Evolutionary conservation across 257 asterid species (phyloP), one percentile per base, ranked within the genome.

Genomic region (Linaria vulgaris): DNA sequence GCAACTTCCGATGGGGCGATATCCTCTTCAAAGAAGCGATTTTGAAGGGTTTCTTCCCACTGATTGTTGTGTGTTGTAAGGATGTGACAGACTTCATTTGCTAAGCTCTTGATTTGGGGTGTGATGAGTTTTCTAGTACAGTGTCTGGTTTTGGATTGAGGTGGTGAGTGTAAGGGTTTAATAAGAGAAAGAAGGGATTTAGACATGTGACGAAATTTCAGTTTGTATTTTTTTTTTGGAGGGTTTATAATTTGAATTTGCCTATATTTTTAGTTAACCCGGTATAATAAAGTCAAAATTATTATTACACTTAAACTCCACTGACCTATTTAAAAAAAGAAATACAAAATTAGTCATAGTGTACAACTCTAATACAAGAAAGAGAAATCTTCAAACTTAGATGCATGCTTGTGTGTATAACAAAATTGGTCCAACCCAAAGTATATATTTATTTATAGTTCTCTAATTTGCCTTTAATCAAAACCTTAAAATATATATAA

Each of bases 1-100:
- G 99, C 97, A 82, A 92, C 77, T 27, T 87, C 88, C 0, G 95
- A 77, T 13, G 96, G 95, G 48, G 83, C 75, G 6, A 79, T 66
- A 24, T 82, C 88, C 62, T 78, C 94, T 17, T 80, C 89, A 0
- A 72, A 70, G 31, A 89, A 77, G 0, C 88, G 88, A 61, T 74
- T 71, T 66, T 80, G 84, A 45, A 94, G 74, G 23, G 82, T 34
- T 50, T 72, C 72, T 73, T 87, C 88, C 90, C 97, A 94, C 0
- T 69, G 75, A 22, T 62, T 38, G 13, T 64, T 79, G 62, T 82
- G 82, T 21, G 77, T 73, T 64, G 79, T 76, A 67, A 94, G 89
- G 57, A 87, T 82, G 12, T 78, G 46, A 55, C 94, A 94, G 17
- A 94, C 69, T 64, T 85, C 90, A 52, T 56, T 45, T 46, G 83